Evolutionary conservation across 2,329 filamentous ascomycete genomes (phyloP), one percentile per base, ranked within the genome.

Genomic region (Phyllosticta capitalensis): DNA sequence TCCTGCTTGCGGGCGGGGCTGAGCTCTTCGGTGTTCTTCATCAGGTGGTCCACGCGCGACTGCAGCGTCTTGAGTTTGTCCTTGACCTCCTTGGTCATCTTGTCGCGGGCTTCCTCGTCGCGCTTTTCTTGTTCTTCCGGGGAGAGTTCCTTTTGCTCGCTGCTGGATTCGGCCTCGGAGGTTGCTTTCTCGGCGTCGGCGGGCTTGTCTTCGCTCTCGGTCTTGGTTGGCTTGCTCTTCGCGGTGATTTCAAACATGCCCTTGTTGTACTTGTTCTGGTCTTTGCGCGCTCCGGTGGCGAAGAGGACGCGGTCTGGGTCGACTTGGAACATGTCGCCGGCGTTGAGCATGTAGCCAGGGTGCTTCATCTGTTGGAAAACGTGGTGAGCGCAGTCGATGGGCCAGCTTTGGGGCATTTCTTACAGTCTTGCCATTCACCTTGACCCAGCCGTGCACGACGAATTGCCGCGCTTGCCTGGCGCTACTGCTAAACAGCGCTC

Each of bases 281-380:
- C 74, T 74, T 91, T 94, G 54, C 83, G 82, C 24, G 82, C 81
- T 61, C 94, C 94, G 1, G 92, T 96, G 33, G 90, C 92, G 68
- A 83, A 92, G 74, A 99, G 81, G 60, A 99, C 94, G 66, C 87
- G 85, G 48, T 96, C 90, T 38, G 89, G 81, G 20, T 96, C 88
- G 67, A 99, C 92, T 72, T 95, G 90, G 80, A 99, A 99, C 85
- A 99, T 90, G 72, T 99, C 94, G 66, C 94, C 94, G 2, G 94
- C 95, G 74, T 99, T 99, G 48, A 99, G 83, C 64, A 91, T 85
- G 74, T 99, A 99, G 59, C 90, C 88, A 9, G 94, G 92, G 70
- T 94, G 89, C 64, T 83, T 81, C 89, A 97, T 96, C 92, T 96
- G 21, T 22, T 12, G 4, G 22, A 3, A 4, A 26, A 26, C 1